A percentile compares a stretch with the other conserved stretches of the same genome.
These are phyloP conservation scores for Pezicula carpinea DNA, from an alignment of 2,329 filamentous ascomycete species.

Conservation along the genomic window DNA sequence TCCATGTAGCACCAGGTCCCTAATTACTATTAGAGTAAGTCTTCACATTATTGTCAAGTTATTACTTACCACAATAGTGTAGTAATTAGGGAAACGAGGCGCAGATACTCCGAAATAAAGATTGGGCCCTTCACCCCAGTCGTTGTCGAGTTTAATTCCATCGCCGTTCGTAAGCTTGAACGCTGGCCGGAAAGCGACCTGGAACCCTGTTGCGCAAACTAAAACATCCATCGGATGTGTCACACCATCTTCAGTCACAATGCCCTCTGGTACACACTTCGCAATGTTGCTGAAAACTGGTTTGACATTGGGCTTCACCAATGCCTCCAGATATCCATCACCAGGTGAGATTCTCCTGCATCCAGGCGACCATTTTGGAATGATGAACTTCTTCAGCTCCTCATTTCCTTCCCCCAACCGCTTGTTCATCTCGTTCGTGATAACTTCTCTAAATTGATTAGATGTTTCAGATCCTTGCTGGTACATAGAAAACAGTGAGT, in stretches of 20 bases:
- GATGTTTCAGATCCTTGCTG: constrained; percentile 35
- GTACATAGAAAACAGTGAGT: constrained; percentile 38
- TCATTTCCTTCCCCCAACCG: constrained; percentile 37
- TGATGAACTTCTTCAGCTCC: constrained; percentile 35
- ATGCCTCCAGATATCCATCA: constrained; percentile 37
- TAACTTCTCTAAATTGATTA: constrained; percentile 33
- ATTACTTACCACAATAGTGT: constrained; percentile 19
- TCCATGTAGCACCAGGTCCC: constrained; percentile 38
- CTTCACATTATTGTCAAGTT: not conserved
- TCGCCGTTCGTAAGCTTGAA: constrained; percentile 24
- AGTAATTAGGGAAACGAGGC: constrained; percentile 17
- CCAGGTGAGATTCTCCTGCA: constrained; percentile 36
- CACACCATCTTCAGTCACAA: constrained; percentile 37
- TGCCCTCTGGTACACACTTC: constrained; percentile 38
- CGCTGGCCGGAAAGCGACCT: constrained; percentile 25
- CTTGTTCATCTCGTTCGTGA: constrained; percentile 38
- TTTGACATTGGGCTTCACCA: constrained; percentile 40
- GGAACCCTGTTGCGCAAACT: constrained; percentile 30
- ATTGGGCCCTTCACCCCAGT: constrained; percentile 13
- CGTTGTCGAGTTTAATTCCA: constrained; percentile 18
- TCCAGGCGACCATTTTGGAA: constrained; percentile 38
- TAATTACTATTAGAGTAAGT: constrained; percentile 12
- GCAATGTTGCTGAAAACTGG: constrained; percentile 26
- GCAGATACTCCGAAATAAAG: constrained; percentile 20
- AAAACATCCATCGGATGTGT: constrained; percentile 29